Conservation (phyloP, 371 early-diverging fungal species). For the Globomyces sp. region DNA sequence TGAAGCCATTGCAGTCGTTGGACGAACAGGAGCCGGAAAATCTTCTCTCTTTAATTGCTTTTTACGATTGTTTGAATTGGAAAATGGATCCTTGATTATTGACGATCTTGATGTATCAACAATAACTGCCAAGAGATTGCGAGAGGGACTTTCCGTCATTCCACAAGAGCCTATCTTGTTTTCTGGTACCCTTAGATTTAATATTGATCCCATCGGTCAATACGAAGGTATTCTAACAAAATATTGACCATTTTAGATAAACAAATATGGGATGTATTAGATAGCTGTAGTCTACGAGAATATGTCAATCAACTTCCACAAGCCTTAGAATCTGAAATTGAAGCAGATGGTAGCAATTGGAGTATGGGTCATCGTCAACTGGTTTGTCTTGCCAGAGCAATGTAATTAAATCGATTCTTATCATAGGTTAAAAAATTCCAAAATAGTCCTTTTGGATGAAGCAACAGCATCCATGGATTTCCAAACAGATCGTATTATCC, state of each 20-base stretch:
- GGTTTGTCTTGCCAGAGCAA: conserved; percentile 44
- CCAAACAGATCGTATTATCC: conserved; percentile 64
- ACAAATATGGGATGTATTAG: conserved; percentile 48
- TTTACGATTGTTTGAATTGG: conserved; percentile 8
- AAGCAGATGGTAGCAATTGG: conserved; percentile 64
- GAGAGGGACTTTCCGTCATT: conserved; percentile 59
- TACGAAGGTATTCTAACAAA: conserved; percentile 41
- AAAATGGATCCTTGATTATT: conserved; percentile 49
- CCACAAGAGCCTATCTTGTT: conserved; percentile 91
- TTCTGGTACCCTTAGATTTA: conserved; percentile 56
- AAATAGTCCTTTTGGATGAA: conserved; percentile 60
- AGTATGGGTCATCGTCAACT: conserved; percentile 76
- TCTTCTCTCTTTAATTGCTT: conserved; percentile 1
- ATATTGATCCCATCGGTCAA: conserved; percentile 23
- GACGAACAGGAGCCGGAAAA: conserved; percentile 33
- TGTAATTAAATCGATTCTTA: conserved; percentile 11
- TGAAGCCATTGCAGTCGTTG: conserved; percentile 69
- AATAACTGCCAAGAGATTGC: conserved; percentile 66
- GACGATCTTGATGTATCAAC: conserved; percentile 77
- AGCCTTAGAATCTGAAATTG: conserved; percentile 30
- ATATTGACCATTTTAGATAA: conserved; percentile 30
- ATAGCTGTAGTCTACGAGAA: conserved; percentile 32
- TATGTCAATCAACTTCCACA: conserved; percentile 21
- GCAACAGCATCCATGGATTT: conserved; percentile 60
- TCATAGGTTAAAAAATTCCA: conserved; percentile 26